Evolutionary conservation across 306 rosid species (phyloP), one percentile per base, ranked within the genome.

Genomic region (Trifolium subterraneum): DNA sequence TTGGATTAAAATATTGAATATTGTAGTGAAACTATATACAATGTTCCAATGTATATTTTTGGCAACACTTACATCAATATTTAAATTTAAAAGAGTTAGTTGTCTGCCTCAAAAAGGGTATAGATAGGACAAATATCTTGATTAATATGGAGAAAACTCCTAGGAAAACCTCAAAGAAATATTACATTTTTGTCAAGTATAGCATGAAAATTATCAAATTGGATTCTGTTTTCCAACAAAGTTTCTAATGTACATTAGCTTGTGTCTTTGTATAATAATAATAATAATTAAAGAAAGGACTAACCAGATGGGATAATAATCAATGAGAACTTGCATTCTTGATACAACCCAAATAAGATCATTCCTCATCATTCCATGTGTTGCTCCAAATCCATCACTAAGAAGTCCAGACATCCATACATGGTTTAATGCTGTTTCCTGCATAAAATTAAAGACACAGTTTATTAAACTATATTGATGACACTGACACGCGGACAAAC

Each of bases 381-480:
- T 91, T 45, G 98, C 97, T 8, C 98, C 98, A 88, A 94, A 94
- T 22, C 97, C 98, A 76, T 94, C 89, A 75, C 98, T 36, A 2
- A 94, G 90, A 20, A 94, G 76, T 27, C 97, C 96, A 39, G 97
- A 94, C 97, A 91, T 94, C 97, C 96, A 94, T 19, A 94, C 97
- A 83, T 90, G 97, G 79, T 90, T 91, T 45, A 94, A 64, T 59
- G 98, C 97, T 31, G 97, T 91, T 82, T 93, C 98, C 97, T 93
- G 70, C 87, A 82, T 16, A 22, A 12, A 61, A 10, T 27, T 31
- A 29, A 15, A 60, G 1, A 29, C 8, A 60, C 0, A 0, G 7
- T 7, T 59, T 13, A 58, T 6, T 25, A 15, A 51, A 0, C 51
- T 47, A 22, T n/a, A n/a, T n/a, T n/a, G n/a, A 35, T 29, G 33